These are phyloP conservation scores for Flaveria ramosissima DNA, from an alignment of 129 eudicot genomes.

Conservation along the genomic window DNA sequence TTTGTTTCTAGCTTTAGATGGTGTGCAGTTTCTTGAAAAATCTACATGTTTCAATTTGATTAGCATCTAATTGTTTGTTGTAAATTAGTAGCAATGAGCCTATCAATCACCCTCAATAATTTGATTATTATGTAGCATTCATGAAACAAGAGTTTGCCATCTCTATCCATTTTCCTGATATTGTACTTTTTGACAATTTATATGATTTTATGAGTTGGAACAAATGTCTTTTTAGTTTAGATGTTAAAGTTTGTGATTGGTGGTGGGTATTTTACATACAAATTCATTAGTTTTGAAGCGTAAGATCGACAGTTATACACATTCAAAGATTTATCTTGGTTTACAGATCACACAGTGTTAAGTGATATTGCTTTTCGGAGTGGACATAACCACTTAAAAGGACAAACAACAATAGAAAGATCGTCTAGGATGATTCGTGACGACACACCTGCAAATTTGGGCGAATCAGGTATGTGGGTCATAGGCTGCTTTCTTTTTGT, in stretches of 20 bases:
- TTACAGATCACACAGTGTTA: background rate
- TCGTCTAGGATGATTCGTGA: background rate
- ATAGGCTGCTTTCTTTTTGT: background rate
- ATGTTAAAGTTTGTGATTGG: background rate
- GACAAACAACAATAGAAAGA: background rate
- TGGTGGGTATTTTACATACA: background rate
- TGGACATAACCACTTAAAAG: background rate
- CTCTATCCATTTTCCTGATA: background rate
- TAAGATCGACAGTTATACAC: background rate
- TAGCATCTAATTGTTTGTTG: background rate
- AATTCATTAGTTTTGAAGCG: background rate
- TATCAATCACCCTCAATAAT: background rate
- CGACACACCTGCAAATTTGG: background rate
- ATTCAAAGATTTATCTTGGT: too few relatives aligned
- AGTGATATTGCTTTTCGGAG: background rate
- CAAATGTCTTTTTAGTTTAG: background rate
- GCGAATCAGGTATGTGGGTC: conserved; percentile 2
- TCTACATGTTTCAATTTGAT: background rate
- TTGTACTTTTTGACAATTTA: background rate
- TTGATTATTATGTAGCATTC: background rate
- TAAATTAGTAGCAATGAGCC: background rate
- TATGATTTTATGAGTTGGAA: background rate
- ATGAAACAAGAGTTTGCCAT: background rate
- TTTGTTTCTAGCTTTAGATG: too few relatives aligned
- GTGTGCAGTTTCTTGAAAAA: background rate